Conservation (phyloP, 441 rosid genomes). For the Aleurites moluccanus region DNA sequence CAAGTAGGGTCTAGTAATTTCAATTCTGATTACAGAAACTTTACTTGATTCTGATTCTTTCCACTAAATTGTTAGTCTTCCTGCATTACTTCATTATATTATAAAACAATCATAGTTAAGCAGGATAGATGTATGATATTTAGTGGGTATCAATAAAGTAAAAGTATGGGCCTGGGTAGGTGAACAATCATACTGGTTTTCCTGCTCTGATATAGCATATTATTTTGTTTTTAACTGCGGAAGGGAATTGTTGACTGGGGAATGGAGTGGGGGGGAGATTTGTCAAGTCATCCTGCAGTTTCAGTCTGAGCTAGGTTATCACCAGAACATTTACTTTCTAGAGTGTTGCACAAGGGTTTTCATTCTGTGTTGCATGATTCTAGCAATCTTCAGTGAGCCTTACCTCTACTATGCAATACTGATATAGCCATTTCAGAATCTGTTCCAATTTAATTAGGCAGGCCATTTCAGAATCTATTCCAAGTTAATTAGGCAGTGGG, state of each 20-base stretch:
- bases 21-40: not conserved
- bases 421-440: no score
- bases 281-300: not conserved
- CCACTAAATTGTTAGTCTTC: not conserved
- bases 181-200: not conserved
- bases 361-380: not conserved
- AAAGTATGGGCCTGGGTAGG: not conserved
- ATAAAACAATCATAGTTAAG: not conserved
- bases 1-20: not conserved
- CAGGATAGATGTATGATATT: not conserved
- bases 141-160: no score
- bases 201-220: not conserved
- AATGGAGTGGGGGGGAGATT: not conserved
- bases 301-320: not conserved
- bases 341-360: conserved; percentile 1
- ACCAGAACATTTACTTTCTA: not conserved
- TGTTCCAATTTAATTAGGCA: no score
- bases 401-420: not conserved
- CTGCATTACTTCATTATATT: not conserved
- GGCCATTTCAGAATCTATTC: no score
- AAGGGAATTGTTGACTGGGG: not conserved
- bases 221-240: no score
- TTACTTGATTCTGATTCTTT: not conserved
- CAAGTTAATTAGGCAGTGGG: not conserved
- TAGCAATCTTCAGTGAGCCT: not conserved